Evolutionary conservation across 176 grass and related monocot species (phyloP).

Genomic region (Aechmea fasciata): DNA sequence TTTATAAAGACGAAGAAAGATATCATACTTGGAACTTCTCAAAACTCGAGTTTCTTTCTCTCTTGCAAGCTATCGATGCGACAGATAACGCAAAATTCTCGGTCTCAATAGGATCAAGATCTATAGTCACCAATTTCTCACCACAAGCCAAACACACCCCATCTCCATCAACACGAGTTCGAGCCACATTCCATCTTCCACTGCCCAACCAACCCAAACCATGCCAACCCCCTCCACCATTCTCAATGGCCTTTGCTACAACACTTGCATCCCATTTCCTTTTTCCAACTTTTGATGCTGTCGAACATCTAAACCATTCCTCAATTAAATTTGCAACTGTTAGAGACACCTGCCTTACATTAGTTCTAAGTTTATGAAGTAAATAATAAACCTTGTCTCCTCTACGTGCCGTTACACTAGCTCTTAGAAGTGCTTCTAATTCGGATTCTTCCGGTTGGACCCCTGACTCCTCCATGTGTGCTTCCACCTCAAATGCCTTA

Average conservation of each 20-base stretch:
- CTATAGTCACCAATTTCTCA: conserved; percentile 49
- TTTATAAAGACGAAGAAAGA: background rate
- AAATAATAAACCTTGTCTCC: conserved; percentile 56
- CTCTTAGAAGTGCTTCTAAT: conserved; percentile 41
- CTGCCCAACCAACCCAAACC: conserved; percentile 56
- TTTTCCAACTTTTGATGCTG: conserved; percentile 53
- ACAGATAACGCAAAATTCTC: conserved; percentile 48
- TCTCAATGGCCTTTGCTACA: conserved; percentile 33
- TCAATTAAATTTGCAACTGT: conserved; percentile 35
- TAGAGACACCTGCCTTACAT: conserved; percentile 48
- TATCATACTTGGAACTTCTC: conserved; percentile 48
- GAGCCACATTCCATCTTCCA: conserved; percentile 43
- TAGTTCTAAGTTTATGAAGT: conserved; percentile 57
- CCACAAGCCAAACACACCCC: conserved; percentile 54
- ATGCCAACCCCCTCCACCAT: conserved; percentile 73
- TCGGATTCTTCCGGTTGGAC: conserved; percentile 49
- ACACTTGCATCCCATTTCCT: conserved; percentile 50
- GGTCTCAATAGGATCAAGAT: conserved; percentile 55
- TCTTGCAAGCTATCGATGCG: conserved; percentile 38
- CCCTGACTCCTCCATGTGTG: conserved; percentile 44
- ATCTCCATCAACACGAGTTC: conserved; percentile 22
- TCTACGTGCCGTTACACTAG: conserved; percentile 24
- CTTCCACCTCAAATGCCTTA: conserved; percentile 56
- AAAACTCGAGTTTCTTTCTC: conserved; percentile 46
- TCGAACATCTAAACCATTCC: conserved; percentile 50